Evolutionary conservation across 352 stramenopile genomes (phyloP), one percentile per base, ranked within the genome.

Genomic region (Globisporangium polare): DNA sequence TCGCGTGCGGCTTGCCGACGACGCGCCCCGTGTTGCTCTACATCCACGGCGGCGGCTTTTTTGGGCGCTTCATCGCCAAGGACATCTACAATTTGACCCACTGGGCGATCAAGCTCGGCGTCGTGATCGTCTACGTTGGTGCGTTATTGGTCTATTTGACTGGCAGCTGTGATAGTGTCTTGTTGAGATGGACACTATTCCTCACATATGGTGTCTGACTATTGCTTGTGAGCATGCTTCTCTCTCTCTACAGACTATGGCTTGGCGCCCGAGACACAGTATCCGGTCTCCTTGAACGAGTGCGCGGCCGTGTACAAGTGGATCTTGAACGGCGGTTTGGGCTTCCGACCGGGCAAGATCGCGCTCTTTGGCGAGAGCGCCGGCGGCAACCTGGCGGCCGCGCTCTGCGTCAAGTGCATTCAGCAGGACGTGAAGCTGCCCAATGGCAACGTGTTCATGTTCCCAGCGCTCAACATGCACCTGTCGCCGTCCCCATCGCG

Each of bases 391-490:
- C 75, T 97, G 52, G 78, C 86, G n/a, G 87, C 88, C 13, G 88
- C 89, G 8, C 53, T 96, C 53, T 91, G 80, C 37, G 72, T 97
- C 15, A 80, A 89, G 50, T 95, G 86, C 67, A 94, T 95, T 55
- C 82, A 90, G 62, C 78, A 95, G 35, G 66, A 73, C 13, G 39
- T 94, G 46, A 75, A 73, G 26, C 61, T 89, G n/a, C 89, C 89
- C 0, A 79, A 77, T 55, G 89, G 86, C 20, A 89, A 88, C 50
- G 77, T 96, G n/a, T 77, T 96, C 56, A 93, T 93, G 76, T 96
- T 96, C 62, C 90, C 88, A n/a, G 88, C 89, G 31, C 78, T 97
- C 10, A 96, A 96, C 53, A 69, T 96, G 66, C 86, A 95, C 63
- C 63, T 95, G 53, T 94, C 85, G 58, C 87, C 89, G 8, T 95